Evolutionary conservation across 2,329 filamentous ascomycete genomes (phyloP).

Genomic region (Ophiostoma pallidulum): DNA sequence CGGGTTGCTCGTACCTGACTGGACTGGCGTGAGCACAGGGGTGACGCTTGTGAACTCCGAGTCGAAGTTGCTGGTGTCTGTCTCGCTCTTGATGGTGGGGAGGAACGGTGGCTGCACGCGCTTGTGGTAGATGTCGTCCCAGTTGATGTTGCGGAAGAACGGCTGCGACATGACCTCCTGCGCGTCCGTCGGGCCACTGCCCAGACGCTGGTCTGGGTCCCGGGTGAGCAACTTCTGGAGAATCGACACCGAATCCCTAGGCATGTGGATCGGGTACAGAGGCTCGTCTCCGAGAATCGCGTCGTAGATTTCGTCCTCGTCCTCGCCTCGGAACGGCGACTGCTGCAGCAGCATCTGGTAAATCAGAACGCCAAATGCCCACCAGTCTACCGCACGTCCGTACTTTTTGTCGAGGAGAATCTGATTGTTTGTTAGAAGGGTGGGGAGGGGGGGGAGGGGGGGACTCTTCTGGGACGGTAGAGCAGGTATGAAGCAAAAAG

Average conservation of each 20-base stretch:
- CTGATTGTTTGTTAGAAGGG: slow-evolving; percentile 31
- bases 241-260: slow-evolving; percentile 92
- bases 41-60: slow-evolving; percentile 98
- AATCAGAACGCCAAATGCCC: slow-evolving; percentile 97
- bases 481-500: neutral
- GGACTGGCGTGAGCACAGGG: slow-evolving; percentile 90
- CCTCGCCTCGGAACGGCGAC: slow-evolving; percentile 95
- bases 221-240: slow-evolving; percentile 93
- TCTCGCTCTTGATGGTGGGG: slow-evolving; percentile 80
- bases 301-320: slow-evolving; percentile 99
- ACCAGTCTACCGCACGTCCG: slow-evolving; percentile 95
- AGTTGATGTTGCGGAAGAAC: slow-evolving; percentile 96
- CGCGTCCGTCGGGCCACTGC: slow-evolving; percentile 90
- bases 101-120: slow-evolving; percentile 80
- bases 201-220: slow-evolving; percentile 85
- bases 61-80: slow-evolving; percentile 99
- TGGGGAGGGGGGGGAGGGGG: neutral
- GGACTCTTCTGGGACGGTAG: no score
- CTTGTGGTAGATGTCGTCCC: slow-evolving; percentile 98
- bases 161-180: slow-evolving; percentile 98
- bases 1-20: slow-evolving; percentile 70
- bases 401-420: slow-evolving; percentile 98
- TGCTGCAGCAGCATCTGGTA: slow-evolving; percentile 99
- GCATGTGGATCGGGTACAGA: slow-evolving; percentile 97
- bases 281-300: slow-evolving; percentile 96